Evolutionary conservation across 805 yeast genomes (phyloP).

Genomic region (Priceomyces medius): DNA sequence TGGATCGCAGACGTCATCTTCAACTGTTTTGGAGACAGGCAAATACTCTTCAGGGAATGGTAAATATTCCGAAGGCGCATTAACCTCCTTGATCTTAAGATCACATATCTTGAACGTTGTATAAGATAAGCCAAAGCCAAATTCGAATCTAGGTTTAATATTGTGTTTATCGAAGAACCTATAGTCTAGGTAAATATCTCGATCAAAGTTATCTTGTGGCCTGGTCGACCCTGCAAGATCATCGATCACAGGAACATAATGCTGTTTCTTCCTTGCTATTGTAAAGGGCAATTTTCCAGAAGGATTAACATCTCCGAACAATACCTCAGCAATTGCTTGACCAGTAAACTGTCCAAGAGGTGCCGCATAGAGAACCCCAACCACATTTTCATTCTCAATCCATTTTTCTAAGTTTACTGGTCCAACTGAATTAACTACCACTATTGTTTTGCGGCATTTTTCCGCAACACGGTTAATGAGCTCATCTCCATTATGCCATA

Average conservation of each 20-base stretch:
- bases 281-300: conserved; percentile 66
- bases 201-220: conserved; percentile 46
- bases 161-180: conserved; percentile 56
- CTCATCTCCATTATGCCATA: conserved; percentile 60
- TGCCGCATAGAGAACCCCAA: conserved; percentile 54
- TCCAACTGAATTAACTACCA: conserved; percentile 60
- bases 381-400: conserved; percentile 58
- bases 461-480: conserved; percentile 49
- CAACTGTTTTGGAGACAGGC: conserved; percentile 31
- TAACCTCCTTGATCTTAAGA: conserved; percentile 35
- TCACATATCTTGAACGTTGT: conserved; percentile 38
- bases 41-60: conserved; percentile 47
- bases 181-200: conserved; percentile 55
- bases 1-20: conserved; percentile 52
- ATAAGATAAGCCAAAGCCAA: conserved; percentile 62
- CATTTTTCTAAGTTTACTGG: conserved; percentile 57
- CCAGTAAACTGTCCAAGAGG: conserved; percentile 62
- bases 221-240: conserved; percentile 23
- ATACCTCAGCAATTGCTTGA: conserved; percentile 53
- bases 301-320: conserved; percentile 62
- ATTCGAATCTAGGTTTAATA: conserved; percentile 57
- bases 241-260: conserved; percentile 47
- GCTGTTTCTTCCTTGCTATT: conserved; percentile 50
- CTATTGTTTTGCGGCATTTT: conserved; percentile 53
- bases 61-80: conserved; percentile 44